Percentiles rank a stretch among this genome's conserved stretches.
phyloP scores from a whole-genome alignment of 1,139 yeast genomes.

The Kurtzmaniella quercitrusa region DNA sequence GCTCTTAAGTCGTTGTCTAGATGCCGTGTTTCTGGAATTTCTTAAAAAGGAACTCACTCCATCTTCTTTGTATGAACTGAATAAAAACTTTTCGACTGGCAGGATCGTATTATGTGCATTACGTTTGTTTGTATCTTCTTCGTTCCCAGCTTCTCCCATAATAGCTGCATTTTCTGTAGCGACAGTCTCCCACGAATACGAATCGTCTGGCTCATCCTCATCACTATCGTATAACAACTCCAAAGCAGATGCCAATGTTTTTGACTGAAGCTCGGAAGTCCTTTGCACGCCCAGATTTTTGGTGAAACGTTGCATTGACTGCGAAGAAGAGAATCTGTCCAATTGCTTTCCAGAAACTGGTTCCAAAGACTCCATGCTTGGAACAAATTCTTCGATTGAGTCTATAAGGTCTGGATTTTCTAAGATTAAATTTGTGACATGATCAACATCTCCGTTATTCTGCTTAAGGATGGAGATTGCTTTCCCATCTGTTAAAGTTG shows the following conservation, averaged over 20 bases:
- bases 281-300: conserved; percentile 6
- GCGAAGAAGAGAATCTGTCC: conserved; percentile 4
- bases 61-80: conserved; percentile 51
- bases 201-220: conserved; percentile 81
- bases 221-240: conserved; percentile 65
- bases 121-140: conserved; percentile 5
- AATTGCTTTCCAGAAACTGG: conserved; percentile 11
- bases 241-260: conserved; percentile 61
- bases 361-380: conserved; percentile 9
- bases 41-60: conserved; percentile 48
- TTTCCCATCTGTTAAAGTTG: conserved; percentile 44
- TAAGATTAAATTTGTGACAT: conserved; percentile 54
- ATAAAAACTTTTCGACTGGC: conserved; percentile 49
- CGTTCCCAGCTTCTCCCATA: conserved; percentile 13
- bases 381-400: conserved; percentile 15
- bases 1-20: conserved; percentile 49
- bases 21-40: conserved; percentile 45
- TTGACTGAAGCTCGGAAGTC: conserved; percentile 35
- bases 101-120: conserved; percentile 14
- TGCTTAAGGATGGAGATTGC: conserved; percentile 44
- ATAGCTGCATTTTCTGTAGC: conserved; percentile 29
- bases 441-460: conserved; percentile 52
- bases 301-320: conserved; percentile 8
- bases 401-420: conserved; percentile 52
- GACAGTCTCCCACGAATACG: conserved; percentile 70